A percentile compares a stretch with the other conserved stretches of the same genome.
phyloP scores from a whole-genome alignment of 768 basidiomycete genomes.

The Suillus bovinus region DNA sequence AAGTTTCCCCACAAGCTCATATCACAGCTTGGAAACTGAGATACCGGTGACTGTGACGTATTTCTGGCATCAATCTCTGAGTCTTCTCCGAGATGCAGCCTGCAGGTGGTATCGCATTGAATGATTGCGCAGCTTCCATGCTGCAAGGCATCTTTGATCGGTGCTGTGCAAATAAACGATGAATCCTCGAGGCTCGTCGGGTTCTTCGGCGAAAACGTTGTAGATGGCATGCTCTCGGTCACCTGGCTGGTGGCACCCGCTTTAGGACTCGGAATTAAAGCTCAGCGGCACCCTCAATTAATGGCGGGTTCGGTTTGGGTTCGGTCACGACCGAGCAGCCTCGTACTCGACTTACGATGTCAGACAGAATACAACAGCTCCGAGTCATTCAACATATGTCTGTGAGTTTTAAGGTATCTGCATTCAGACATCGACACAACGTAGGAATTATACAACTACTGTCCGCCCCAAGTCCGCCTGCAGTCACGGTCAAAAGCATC shows the following conservation, averaged over 20 bases:
- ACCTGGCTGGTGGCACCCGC: no score
- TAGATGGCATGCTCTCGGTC: background rate
- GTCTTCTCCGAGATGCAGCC: background rate
- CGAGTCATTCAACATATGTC: background rate
- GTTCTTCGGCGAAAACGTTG: background rate
- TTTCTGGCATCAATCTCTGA: background rate
- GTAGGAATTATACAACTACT: background rate
- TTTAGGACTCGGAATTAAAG: background rate
- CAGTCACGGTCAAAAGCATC: background rate
- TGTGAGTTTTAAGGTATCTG: background rate
- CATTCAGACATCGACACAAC: background rate
- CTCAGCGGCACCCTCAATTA: conserved; percentile 1
- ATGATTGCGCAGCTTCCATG: conserved; percentile 1
- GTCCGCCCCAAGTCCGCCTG: background rate
- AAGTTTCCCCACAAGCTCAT: background rate
- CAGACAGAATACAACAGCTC: background rate
- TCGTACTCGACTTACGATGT: background rate
- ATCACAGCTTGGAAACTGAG: background rate
- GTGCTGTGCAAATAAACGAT: conserved; percentile 3
- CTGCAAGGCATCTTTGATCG: background rate
- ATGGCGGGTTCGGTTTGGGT: no score
- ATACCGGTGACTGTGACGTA: no score
- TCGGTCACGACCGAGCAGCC: background rate
- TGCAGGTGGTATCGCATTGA: background rate
- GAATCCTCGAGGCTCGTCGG: conserved; percentile 4